Percentiles rank a stretch among this genome's conserved stretches.
These are phyloP conservation scores for Ustilago esculenta DNA, from an alignment of 1,284 basidiomycete genomes.

Conservation along the genomic window DNA sequence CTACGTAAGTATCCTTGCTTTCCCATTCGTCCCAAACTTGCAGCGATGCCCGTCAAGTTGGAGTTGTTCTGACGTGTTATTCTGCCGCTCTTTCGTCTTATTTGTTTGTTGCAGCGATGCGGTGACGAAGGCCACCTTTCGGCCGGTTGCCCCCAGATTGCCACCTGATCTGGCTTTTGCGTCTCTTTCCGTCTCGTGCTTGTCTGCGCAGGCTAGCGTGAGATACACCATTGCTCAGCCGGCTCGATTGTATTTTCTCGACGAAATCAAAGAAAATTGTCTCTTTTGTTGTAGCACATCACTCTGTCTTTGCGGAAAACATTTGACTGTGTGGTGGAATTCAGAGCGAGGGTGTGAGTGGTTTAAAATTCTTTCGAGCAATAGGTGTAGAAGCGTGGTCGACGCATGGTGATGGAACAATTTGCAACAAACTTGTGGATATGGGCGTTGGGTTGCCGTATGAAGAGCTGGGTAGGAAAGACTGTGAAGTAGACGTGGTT, in stretches of 20 bases:
- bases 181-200: background rate
- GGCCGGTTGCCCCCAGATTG: constrained; percentile 39
- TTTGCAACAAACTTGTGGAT: no score
- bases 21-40: background rate
- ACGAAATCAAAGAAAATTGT: constrained; percentile 7
- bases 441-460: no score
- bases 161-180: constrained; percentile 16
- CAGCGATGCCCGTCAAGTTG: background rate
- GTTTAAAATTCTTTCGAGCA: no score
- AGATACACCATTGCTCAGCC: background rate
- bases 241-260: background rate
- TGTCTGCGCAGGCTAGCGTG: background rate
- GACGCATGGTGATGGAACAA: no score
- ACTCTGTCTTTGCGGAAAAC: no score
- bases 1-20: constrained; percentile 42
- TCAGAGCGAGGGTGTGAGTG: no score
- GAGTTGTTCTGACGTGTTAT: background rate
- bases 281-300: constrained; percentile 6
- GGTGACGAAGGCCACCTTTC: constrained; percentile 49
- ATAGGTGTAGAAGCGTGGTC: no score
- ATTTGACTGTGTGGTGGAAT: background rate
- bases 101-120: constrained; percentile 24
- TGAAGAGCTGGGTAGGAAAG: background rate
- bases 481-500: no score
- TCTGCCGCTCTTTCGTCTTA: background rate